These are phyloP conservation scores for Alternaria brassicicola DNA, from an alignment of 2,329 filamentous ascomycete species.

Conservation along the genomic window DNA sequence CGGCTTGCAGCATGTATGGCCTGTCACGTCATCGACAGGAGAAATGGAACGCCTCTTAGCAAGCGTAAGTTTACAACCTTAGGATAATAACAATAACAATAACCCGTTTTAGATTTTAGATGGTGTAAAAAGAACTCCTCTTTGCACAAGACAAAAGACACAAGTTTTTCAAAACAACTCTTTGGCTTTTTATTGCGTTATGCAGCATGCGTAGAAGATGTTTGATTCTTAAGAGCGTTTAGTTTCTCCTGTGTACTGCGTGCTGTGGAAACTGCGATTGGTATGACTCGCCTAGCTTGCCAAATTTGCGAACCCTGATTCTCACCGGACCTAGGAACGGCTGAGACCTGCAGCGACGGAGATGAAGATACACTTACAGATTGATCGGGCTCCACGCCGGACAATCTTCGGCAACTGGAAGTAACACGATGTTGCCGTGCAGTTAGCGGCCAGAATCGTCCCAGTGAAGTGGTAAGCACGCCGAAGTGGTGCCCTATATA, in stretches of 20 bases:
- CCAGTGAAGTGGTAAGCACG: not conserved
- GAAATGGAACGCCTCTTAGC: too few species aligned
- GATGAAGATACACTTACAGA: conserved; percentile 12
- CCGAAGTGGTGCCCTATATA: conserved; percentile 11
- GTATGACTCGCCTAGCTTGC: conserved; percentile 4
- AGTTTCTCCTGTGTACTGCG: too few species aligned
- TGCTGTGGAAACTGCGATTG: not conserved
- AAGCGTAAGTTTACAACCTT: too few species aligned
- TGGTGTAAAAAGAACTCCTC: too few species aligned
- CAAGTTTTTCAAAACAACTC: too few species aligned
- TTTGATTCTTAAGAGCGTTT: too few species aligned
- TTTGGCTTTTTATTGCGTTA: too few species aligned
- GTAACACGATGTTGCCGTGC: not conserved
- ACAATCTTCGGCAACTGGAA: conserved; percentile 12
- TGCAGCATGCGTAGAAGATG: too few species aligned
- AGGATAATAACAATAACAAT: too few species aligned
- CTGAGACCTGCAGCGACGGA: conserved; percentile 13
- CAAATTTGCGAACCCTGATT: conserved; percentile 2
- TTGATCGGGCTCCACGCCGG: conserved; percentile 9
- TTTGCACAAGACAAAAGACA: too few species aligned
- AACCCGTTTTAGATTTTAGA: too few species aligned
- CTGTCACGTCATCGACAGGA: too few species aligned
- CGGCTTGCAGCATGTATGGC: not conserved
- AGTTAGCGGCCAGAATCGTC: conserved; percentile 14
- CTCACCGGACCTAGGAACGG: not conserved